Evolutionary conservation across 2,329 filamentous ascomycete genomes (phyloP).

Genomic region (Dryadomyces sulphureus): DNA sequence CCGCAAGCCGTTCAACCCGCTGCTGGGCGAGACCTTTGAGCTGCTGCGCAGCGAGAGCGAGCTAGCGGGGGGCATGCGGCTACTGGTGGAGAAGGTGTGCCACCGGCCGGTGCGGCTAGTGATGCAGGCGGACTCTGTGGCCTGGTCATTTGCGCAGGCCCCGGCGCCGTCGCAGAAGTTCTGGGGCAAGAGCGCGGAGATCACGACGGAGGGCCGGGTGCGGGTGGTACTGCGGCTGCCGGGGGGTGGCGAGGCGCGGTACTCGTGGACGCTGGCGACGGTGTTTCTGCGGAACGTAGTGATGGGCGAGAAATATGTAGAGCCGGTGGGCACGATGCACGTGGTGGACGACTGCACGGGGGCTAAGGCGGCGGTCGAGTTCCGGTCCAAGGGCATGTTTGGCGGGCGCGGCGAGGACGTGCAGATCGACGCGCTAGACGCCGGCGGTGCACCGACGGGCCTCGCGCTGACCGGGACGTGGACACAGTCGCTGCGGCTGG

Average conservation of each 20-base stretch:
- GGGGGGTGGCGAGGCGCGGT: conserved; percentile 58
- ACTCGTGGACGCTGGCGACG: conserved; percentile 78
- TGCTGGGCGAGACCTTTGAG: conserved; percentile 92
- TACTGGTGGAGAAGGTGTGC: conserved; percentile 89
- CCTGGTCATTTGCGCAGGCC: conserved; percentile 79
- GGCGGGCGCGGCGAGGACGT: conserved; percentile 89
- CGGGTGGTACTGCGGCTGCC: conserved; percentile 55
- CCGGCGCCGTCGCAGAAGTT: conserved; percentile 90
- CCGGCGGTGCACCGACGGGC: conserved; percentile 49
- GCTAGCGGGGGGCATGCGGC: conserved; percentile 64
- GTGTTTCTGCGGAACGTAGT: conserved; percentile 93
- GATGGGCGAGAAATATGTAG: conserved; percentile 94
- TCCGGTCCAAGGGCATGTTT: conserved; percentile 95
- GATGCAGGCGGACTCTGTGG: conserved; percentile 74
- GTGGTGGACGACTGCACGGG: conserved; percentile 74
- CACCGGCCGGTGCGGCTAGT: conserved; percentile 88
- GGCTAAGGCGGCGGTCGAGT: conserved; percentile 72
- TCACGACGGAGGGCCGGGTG: conserved; percentile 81
- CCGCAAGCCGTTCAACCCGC: conserved; percentile 92
- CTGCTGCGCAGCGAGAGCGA: conserved; percentile 72
- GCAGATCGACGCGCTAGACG: conserved; percentile 55
- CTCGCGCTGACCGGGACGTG: conserved; percentile 68
- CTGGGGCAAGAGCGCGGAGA: conserved; percentile 93
- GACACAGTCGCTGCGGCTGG: conserved; percentile 59
- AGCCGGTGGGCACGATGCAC: conserved; percentile 82